phyloP scores from a whole-genome alignment of 805 yeast genomes.

The Saturnispora quitensis region DNA sequence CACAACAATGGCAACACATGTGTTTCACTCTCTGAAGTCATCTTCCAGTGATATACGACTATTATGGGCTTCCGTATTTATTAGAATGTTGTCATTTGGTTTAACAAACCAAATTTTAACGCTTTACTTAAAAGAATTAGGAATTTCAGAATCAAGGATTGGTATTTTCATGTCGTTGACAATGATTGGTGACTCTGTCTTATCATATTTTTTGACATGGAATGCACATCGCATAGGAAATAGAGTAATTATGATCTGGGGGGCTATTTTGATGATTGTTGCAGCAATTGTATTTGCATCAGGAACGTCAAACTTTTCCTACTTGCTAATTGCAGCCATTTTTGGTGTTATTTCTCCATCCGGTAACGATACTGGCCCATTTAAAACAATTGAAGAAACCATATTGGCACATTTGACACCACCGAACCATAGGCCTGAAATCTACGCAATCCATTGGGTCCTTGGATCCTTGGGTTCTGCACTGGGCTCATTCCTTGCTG shows the following conservation, averaged over 20 bases:
- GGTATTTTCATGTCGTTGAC: conserved; percentile 81
- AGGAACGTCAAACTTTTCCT: conserved; percentile 38
- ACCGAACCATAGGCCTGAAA: conserved; percentile 51
- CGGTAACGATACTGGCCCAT: conserved; percentile 89
- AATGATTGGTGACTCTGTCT: conserved; percentile 63
- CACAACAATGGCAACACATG: conserved; percentile 20
- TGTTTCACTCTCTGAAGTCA: conserved; percentile 27
- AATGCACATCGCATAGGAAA: conserved; percentile 67
- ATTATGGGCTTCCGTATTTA: conserved; percentile 59
- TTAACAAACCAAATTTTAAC: conserved; percentile 72
- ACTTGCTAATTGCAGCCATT: conserved; percentile 62
- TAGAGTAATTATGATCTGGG: conserved; percentile 50
- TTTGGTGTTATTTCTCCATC: conserved; percentile 83
- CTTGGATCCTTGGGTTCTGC: conserved; percentile 68
- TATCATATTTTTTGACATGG: conserved; percentile 69
- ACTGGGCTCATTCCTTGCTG: conserved; percentile 57
- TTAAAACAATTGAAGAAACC: conserved; percentile 78
- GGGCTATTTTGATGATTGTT: conserved; percentile 56
- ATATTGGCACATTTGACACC: conserved; percentile 73
- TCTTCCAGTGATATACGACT: conserved; percentile 43
- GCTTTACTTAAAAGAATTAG: conserved; percentile 48
- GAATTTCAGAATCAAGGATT: conserved; percentile 46
- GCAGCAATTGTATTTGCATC: conserved; percentile 61
- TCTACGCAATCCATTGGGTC: conserved; percentile 67
- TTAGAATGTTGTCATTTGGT: conserved; percentile 69